Base-by-base conservation (phyloP, 1,139 yeast species). In the Geotrichum europaeum region DNA sequence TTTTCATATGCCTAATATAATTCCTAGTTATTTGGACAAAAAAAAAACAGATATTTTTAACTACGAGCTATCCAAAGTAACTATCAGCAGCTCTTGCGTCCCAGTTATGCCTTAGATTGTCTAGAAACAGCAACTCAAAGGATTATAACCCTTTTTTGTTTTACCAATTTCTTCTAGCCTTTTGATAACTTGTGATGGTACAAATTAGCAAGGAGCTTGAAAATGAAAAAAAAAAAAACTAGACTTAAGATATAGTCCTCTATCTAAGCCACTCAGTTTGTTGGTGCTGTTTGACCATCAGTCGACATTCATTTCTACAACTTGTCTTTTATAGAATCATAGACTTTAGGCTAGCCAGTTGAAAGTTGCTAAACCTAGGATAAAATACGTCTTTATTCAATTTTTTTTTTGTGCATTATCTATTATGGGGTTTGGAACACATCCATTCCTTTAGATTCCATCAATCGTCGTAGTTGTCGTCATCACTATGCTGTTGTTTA, bases 331-430 rank as follows among this genome's bases (percentile, higher is more conserved):
- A 15, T 12, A 51, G 45, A n/a, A 15, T 22, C 53, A 51, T 10
- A 10, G 43, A 36, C 53, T 25, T 15, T 36, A 25, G 50, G 36
- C 25, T 32, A 25, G 12, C 12, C 43, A 15, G 54, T 28, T 34
- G 51, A 50, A 20, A 40, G 15, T 24, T 43, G 15, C 36, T 51
- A 18, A 32, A n/a, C 24, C 40, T 34, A n/a, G 15, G 45, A 32
- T 25, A 51, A 30, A 30, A 50, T 10, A 4, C 6, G 5, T n/a
- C 34, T 20, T 53, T n/a, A 20, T 43, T 53, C 43, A 22, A 36
- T 53, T n/a, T 25, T 53, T 36, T 36, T n/a, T 53, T 53, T 32
- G 36, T 53, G 43, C 25, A 47, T 30, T 50, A 18, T 50, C 34
- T 22, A 25, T 25, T 50, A 36, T 36, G 43, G 18, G 43, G 43